A percentile compares a stretch with the other conserved stretches of the same genome.
Evolutionary conservation across 2,329 filamentous ascomycete genomes (phyloP).

Genomic region (Arthrobotrys musiformis): DNA sequence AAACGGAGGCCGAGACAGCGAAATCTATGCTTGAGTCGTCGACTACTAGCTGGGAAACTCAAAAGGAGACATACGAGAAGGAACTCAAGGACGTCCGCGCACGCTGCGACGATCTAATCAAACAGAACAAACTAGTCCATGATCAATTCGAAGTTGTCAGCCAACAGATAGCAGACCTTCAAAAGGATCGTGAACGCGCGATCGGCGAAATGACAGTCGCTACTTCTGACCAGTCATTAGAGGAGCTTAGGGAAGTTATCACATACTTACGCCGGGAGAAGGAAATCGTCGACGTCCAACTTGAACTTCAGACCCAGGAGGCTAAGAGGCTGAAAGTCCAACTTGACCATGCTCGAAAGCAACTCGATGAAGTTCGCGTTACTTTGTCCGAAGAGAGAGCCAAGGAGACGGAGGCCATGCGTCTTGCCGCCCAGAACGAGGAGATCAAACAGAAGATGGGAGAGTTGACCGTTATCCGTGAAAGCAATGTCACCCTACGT

Average conservation of each 20-base stretch:
- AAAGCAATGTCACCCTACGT: slow-evolving; percentile 90
- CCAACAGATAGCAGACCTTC: slow-evolving; percentile 79
- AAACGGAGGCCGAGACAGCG: slow-evolving; percentile 84
- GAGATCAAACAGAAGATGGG: slow-evolving; percentile 95
- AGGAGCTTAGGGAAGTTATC: slow-evolving; percentile 88
- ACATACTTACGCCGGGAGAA: slow-evolving; percentile 93
- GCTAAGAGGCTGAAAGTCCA: slow-evolving; percentile 89
- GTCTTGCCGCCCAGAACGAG: slow-evolving; percentile 80
- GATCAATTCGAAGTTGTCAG: slow-evolving; percentile 86
- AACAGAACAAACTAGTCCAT: slow-evolving; percentile 90
- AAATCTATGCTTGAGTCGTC: slow-evolving; percentile 81
- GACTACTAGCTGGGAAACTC: slow-evolving; percentile 87
- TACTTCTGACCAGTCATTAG: slow-evolving; percentile 71
- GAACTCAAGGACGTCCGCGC: slow-evolving; percentile 82
- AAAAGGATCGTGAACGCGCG: slow-evolving; percentile 75
- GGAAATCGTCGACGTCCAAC: slow-evolving; percentile 96
- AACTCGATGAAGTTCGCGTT: slow-evolving; percentile 87
- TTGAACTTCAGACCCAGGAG: slow-evolving; percentile 88
- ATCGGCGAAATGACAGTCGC: slow-evolving; percentile 69
- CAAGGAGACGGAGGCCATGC: slow-evolving; percentile 76
- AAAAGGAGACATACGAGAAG: slow-evolving; percentile 80
- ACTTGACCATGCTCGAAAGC: slow-evolving; percentile 83
- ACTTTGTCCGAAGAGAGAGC: slow-evolving; percentile 91
- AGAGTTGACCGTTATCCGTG: slow-evolving; percentile 93
- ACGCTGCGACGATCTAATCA: slow-evolving; percentile 82